phyloP scores from a whole-genome alignment of 345 rosid species.

The Ceriops tagal region DNA sequence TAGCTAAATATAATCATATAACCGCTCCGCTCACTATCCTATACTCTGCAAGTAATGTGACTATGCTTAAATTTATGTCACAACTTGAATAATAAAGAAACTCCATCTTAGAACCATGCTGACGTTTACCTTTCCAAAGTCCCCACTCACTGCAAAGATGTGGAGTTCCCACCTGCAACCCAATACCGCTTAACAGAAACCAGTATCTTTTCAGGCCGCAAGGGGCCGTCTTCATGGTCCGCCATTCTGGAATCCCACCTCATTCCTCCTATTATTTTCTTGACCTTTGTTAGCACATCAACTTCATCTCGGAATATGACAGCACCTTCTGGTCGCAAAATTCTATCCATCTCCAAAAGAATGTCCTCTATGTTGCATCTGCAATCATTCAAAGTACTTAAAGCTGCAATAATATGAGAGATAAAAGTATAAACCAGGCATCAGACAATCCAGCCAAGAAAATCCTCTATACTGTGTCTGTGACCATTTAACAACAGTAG shows the following conservation, averaged over 20 bases:
- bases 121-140: neutral
- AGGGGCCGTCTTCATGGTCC: constrained; percentile 98
- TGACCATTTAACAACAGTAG: neutral
- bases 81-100: neutral
- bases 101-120: neutral
- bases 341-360: constrained; percentile 95
- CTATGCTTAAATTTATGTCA: neutral
- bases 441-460: neutral
- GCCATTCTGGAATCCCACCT: constrained; percentile 92
- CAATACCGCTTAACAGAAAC: constrained; percentile 95
- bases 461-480: neutral
- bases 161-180: constrained; percentile 71
- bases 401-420: neutral
- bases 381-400: constrained; percentile 10
- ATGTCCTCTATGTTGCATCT: constrained; percentile 86
- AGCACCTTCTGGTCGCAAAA: constrained; percentile 97
- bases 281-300: constrained; percentile 70
- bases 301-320: constrained; percentile 88
- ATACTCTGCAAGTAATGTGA: neutral
- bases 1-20: neutral
- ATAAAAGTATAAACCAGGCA: neutral
- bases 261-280: constrained; percentile 77
- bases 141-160: constrained; percentile 30
- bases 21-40: constrained; percentile 1
- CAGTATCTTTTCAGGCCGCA: constrained; percentile 80